These are phyloP conservation scores for Corylus avellana DNA, from an alignment of 306 rosid genomes.

Conservation along the genomic window DNA sequence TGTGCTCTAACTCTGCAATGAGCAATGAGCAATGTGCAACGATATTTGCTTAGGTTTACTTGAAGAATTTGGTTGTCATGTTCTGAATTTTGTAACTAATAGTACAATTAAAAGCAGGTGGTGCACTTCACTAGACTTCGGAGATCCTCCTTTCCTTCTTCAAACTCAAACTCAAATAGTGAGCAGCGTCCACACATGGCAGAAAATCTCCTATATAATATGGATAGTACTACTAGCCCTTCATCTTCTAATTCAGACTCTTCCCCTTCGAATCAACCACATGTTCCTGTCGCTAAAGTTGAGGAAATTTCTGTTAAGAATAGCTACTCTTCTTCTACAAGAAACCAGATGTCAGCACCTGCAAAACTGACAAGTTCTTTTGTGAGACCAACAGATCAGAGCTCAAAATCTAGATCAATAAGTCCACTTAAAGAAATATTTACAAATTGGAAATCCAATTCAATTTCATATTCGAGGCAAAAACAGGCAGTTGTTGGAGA, in stretches of 20 bases:
- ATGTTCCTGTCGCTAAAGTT: constrained; percentile 14
- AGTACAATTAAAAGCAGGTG: constrained; percentile 50
- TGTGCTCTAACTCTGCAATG: not conserved
- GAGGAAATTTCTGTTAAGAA: constrained; percentile 23
- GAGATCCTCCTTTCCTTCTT: constrained; percentile 60
- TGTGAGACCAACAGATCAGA: constrained; percentile 26
- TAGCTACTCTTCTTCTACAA: constrained; percentile 21
- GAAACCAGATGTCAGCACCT: constrained; percentile 30
- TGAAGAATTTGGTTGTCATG: not conserved
- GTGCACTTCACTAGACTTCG: constrained; percentile 73
- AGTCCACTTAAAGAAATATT: constrained; percentile 57
- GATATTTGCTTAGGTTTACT: not conserved
- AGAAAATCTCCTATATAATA: constrained; percentile 76
- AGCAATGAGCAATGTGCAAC: not conserved
- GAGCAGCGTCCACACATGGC: constrained; percentile 49
- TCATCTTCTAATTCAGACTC: constrained; percentile 88
- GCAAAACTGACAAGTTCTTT: constrained; percentile 32
- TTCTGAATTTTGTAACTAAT: not conserved
- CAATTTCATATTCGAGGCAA: constrained; percentile 36
- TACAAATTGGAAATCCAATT: constrained; percentile 30
- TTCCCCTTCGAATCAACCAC: constrained; percentile 31
- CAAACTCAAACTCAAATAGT: constrained; percentile 28
- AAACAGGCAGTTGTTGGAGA: constrained; percentile 47
- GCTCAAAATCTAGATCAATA: constrained; percentile 34
- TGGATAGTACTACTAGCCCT: constrained; percentile 74